Evolutionary conservation across 2,329 filamentous ascomycete genomes (phyloP), one percentile per base, ranked within the genome.

Genomic region (Rutstroemia sp.): DNA sequence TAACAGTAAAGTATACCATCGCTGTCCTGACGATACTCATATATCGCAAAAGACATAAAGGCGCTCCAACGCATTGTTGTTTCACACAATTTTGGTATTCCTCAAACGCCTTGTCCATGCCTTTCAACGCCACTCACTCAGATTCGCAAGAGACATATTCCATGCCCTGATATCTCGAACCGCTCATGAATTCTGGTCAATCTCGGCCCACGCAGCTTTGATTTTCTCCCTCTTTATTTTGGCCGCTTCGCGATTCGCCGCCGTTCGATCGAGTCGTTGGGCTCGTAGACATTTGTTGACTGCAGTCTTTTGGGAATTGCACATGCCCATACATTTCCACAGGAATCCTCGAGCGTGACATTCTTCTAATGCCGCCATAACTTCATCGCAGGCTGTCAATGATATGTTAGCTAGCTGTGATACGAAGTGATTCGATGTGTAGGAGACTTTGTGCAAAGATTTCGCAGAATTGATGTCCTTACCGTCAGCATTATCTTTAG

Each of bases 281-380:
- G 80, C 84, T 61, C 88, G 83, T 52, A 99, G 79, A 70, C 94
- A 99, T 68, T 83, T 80, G 73, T 89, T 94, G 65, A 99, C 88
- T 57, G 89, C 78, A 44, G 83, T 78, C 73, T 99, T 99, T 60
- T 87, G 81, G 42, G 86, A 81, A 72, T 90, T 97, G 81, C 94
- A 99, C 77, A 88, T 89, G 56, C 94, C 94, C 60, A 89, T 76
- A 1, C 89, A 85, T 73, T 96, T 96, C 82, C 88, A 92, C 57
- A 99, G 74, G 74, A 99, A 99, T 54, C 94, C 94, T 58, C 81
- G 82, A 34, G 89, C 88, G 70, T 99, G 94, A 76, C 94, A 99
- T 76, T 96, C 90, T 68, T 97, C 94, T 64, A 99, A 89, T 48
- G 89, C 88, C 51, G 79, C 86, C 84, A 97, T 96, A 71, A 99